Conservation (phyloP, 1,139 yeast genomes). For the Yamadazyma buinensis region DNA sequence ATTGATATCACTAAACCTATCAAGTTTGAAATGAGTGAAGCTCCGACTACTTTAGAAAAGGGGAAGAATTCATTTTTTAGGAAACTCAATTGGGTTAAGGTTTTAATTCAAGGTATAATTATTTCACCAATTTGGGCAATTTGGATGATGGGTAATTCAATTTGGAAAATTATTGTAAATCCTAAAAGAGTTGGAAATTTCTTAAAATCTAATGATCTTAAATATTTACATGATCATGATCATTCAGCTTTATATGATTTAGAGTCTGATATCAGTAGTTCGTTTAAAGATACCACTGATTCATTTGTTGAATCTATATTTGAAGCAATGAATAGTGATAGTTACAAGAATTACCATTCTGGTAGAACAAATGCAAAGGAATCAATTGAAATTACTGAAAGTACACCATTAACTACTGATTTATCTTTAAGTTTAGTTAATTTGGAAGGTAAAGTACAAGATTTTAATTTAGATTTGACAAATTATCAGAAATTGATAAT, state of each 20-base stretch:
- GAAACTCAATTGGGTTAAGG: slow-evolving; percentile 45
- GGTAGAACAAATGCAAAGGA: slow-evolving; percentile 5
- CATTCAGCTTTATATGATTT: slow-evolving; percentile 12
- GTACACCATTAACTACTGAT: neutral
- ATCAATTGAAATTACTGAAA: neutral
- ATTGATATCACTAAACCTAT: slow-evolving; percentile 42
- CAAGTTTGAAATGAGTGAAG: slow-evolving; percentile 8
- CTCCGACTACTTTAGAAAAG: slow-evolving; percentile 6
- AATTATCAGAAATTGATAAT: slow-evolving; percentile 50
- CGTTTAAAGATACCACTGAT: slow-evolving; percentile 53
- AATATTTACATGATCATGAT: slow-evolving; percentile 24
- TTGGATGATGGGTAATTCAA: slow-evolving; percentile 43
- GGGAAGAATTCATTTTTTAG: slow-evolving; percentile 17
- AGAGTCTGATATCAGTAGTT: slow-evolving; percentile 17
- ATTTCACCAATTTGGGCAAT: slow-evolving; percentile 53
- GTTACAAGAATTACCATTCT: slow-evolving; percentile 19
- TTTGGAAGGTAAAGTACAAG: slow-evolving; percentile 15
- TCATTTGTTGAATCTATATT: slow-evolving; percentile 57
- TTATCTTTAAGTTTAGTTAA: slow-evolving; percentile 10
- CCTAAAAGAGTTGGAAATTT: slow-evolving; percentile 29
- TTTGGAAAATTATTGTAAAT: slow-evolving; percentile 38
- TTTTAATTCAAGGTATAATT: slow-evolving; percentile 38
- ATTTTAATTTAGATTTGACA: slow-evolving; percentile 37
- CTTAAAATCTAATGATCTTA: slow-evolving; percentile 25
- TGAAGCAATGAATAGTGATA: slow-evolving; percentile 45